Evolutionary conservation across 2,329 filamentous ascomycete species (phyloP).

Genomic region (Aspergillus proliferans): DNA sequence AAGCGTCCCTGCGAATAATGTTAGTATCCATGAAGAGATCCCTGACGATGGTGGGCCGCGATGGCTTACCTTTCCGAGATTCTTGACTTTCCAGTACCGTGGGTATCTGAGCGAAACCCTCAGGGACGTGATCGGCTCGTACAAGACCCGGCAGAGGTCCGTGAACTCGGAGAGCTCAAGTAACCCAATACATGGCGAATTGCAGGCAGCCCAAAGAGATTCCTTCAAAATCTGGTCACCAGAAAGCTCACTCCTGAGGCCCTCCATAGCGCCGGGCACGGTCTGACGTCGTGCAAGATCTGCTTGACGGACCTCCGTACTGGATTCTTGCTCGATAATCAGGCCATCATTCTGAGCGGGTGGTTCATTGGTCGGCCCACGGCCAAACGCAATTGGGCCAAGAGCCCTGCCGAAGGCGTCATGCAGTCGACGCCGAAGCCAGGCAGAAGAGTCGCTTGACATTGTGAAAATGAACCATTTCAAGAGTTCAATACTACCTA

Average conservation of each 20-base stretch:
- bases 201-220: slow-evolving; percentile 52
- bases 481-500: slow-evolving; percentile 46
- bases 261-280: slow-evolving; percentile 53
- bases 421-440: slow-evolving; percentile 50
- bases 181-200: slow-evolving; percentile 45
- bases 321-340: slow-evolving; percentile 53
- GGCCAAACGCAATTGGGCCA: slow-evolving; percentile 55
- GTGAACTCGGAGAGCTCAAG: slow-evolving; percentile 52
- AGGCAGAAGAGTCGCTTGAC: slow-evolving; percentile 52
- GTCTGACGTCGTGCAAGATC: slow-evolving; percentile 51
- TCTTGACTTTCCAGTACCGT: slow-evolving; percentile 50
- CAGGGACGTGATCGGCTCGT: slow-evolving; percentile 46
- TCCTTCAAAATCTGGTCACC: slow-evolving; percentile 45
- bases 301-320: slow-evolving; percentile 46
- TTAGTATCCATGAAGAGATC: neutral
- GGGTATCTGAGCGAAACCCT: slow-evolving; percentile 50
- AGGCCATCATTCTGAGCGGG: slow-evolving; percentile 37
- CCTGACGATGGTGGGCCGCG: neutral
- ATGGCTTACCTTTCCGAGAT: slow-evolving; percentile 45
- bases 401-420: slow-evolving; percentile 50
- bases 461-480: slow-evolving; percentile 53
- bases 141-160: slow-evolving; percentile 53
- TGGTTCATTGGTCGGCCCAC: slow-evolving; percentile 30
- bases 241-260: slow-evolving; percentile 49
- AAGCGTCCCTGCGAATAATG: slow-evolving; percentile 32